Base-by-base conservation (phyloP, 1,284 basidiomycete species). In the Marasmius fiardii region DNA sequence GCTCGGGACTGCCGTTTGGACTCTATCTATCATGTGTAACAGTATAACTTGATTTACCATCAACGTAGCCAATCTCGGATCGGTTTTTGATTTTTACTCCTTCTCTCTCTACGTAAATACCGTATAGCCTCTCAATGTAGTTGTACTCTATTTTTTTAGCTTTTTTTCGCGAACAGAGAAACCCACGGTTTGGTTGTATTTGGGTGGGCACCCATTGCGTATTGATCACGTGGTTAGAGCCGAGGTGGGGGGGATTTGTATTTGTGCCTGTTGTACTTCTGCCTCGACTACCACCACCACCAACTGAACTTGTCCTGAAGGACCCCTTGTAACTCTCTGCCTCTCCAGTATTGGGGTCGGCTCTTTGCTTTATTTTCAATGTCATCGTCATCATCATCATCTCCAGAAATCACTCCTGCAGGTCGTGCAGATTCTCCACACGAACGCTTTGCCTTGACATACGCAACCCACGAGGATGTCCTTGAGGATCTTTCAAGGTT, bases 401-500 rank as follows among this genome's bases (percentile, higher is more conserved):
- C 88, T 44, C 87, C 88, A 61, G 87, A 90, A 75, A 80, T 87
- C 60, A 73, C 80, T 50, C 69, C 78, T 60, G 77, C 79, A 48
- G 71, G 69, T 60, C 71, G 75, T 55, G 65, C 76, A 64, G 74
- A 80, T 55, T 50, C 54, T 63, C 65, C 72, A 47, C 69, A 74
- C 60, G 72, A 76, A 71, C 71, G 72, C 59, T 83, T 83, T 68
- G 78, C 81, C 51, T 84, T 83, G 70, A 83, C 82, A 67, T 75
- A 82, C 69, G 80, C 85, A 60, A 81, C 81, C 48, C 81, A 87
- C 59, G 87, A 87, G 49, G 88, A 91, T 68, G 89, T 94, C 51
- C 81, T 95, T 52, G 93, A 96, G 69, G 93, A 96, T 74, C 82
- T 96, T 28, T 92, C 91, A 61, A 94, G 91, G 87, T 90, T 58